These are phyloP conservation scores for Populus alba DNA, from an alignment of 345 rosid species.

Conservation along the genomic window DNA sequence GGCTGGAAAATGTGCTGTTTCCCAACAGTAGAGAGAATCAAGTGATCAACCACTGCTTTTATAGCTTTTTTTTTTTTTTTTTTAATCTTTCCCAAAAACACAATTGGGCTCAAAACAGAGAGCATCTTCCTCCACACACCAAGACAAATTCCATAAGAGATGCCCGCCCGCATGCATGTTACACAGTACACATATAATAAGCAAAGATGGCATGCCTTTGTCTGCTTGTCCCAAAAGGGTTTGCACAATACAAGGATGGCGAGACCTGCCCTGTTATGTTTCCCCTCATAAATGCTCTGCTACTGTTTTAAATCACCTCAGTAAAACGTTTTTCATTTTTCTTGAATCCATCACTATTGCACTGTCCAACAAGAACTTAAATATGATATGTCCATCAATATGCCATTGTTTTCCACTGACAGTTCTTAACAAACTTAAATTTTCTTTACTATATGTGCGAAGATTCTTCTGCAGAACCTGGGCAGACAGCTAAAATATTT, in stretches of 20 bases:
- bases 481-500: neutral
- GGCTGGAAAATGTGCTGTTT: conserved; percentile 9
- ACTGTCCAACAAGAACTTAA: neutral
- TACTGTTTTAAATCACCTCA: neutral
- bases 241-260: neutral
- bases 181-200: neutral
- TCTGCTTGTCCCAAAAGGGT: neutral
- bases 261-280: neutral
- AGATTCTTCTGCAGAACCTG: neutral
- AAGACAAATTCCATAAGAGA: conserved; percentile 7
- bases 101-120: neutral
- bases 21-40: conserved; percentile 4
- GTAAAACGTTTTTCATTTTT: neutral
- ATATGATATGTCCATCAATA: too few relatives aligned
- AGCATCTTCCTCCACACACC: conserved; percentile 6
- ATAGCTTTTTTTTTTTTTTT: neutral
- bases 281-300: neutral
- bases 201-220: neutral
- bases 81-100: neutral
- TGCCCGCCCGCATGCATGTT: conserved; percentile 6
- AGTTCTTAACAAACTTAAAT: neutral
- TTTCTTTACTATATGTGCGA: neutral
- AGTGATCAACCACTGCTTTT: conserved; percentile 21
- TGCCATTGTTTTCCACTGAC: neutral
- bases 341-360: neutral